Percentiles rank a stretch among this genome's conserved stretches.
phyloP scores from a whole-genome alignment of 2,329 filamentous ascomycete genomes.

The Chalaropsis thielavioides region DNA sequence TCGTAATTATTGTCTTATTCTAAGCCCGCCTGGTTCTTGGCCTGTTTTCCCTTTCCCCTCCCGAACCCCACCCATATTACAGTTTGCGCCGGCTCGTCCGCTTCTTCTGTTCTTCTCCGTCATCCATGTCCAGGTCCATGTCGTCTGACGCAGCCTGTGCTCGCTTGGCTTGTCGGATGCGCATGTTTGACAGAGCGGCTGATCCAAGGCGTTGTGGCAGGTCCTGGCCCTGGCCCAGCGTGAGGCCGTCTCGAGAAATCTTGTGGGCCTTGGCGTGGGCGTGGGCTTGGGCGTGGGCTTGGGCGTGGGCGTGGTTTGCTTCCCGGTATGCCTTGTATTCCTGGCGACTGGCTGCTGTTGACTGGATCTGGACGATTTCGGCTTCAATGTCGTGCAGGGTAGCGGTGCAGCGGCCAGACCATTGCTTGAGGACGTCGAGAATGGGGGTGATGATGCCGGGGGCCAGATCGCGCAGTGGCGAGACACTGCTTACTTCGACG shows the following conservation, averaged over 20 bases:
- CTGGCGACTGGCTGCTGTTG: conserved; percentile 22
- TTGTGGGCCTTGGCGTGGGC: neutral
- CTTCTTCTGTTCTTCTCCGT: conserved; percentile 35
- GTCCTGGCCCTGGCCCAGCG: neutral
- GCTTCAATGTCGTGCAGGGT: conserved; percentile 62
- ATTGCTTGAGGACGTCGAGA: conserved; percentile 52
- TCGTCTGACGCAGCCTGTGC: conserved; percentile 31
- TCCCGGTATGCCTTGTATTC: conserved; percentile 13
- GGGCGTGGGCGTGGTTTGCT: neutral
- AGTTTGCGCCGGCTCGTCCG: conserved; percentile 41
- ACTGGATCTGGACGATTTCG: conserved; percentile 42
- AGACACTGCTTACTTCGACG: conserved; percentile 65
- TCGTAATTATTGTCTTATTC: conserved; percentile 13
- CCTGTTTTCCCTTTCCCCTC: conserved; percentile 5
- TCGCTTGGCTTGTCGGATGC: conserved; percentile 12
- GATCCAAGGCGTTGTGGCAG: conserved; percentile 3
- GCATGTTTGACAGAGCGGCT: neutral
- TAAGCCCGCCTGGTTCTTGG: neutral
- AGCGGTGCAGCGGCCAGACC: conserved; percentile 62
- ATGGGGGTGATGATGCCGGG: conserved; percentile 58
- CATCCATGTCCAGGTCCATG: conserved; percentile 43
- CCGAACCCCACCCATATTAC: no score
- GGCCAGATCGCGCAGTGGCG: conserved; percentile 72
- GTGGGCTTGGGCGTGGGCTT: neutral
- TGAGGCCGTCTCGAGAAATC: neutral